These are phyloP conservation scores for Suhomyces sp. DNA, from an alignment of 805 yeast genomes.

Conservation along the genomic window DNA sequence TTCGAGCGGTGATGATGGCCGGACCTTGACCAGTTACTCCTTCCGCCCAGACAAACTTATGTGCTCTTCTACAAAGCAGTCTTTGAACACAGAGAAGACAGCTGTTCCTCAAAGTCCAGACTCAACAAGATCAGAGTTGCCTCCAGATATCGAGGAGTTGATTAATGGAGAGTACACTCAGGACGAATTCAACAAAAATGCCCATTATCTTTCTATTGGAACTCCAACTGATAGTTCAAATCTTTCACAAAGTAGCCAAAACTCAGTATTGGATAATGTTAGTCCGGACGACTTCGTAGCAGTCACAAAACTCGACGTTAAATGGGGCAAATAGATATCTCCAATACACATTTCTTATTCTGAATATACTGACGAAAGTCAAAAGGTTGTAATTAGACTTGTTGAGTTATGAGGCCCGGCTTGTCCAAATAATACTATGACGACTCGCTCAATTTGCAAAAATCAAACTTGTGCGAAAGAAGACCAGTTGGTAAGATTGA, in stretches of 20 bases:
- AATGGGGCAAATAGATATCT: neutral
- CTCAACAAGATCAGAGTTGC: neutral
- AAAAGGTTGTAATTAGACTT: too few species aligned
- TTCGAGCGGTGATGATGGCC: neutral
- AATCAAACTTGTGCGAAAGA: neutral
- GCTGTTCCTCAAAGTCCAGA: neutral
- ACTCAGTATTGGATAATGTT: neutral
- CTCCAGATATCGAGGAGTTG: neutral
- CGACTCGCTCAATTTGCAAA: too few species aligned
- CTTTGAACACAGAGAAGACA: neutral
- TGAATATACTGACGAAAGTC: too few species aligned
- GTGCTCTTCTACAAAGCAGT: neutral
- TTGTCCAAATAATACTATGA: too few species aligned
- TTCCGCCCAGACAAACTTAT: neutral
- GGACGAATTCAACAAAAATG: neutral
- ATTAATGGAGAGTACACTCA: neutral
- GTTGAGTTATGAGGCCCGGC: too few species aligned
- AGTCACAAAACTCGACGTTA: neutral
- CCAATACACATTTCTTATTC: neutral
- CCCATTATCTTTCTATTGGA: neutral
- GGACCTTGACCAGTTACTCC: neutral
- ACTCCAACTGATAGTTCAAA: neutral
- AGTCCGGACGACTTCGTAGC: neutral
- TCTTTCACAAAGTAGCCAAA: neutral
- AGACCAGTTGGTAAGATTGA: neutral